Percentiles rank a stretch among this genome's conserved stretches.
phyloP scores from a whole-genome alignment of 2,329 filamentous ascomycete species.

The Colletotrichum phormii region DNA sequence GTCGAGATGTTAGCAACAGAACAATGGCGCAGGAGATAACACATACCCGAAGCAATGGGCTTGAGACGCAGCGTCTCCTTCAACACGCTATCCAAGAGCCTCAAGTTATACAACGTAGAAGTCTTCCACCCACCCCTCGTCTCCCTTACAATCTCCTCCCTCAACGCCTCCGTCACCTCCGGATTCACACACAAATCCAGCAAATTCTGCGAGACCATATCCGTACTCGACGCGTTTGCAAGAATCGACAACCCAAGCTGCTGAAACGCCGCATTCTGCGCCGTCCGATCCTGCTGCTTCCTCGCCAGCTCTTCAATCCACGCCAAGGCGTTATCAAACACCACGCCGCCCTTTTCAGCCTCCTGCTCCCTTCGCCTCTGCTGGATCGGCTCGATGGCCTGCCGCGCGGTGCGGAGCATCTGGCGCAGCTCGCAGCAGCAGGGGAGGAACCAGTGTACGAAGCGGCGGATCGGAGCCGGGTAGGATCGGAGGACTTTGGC shows the following conservation, averaged over 20 bases:
- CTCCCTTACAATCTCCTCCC: constrained; percentile 53
- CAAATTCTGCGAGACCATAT: constrained; percentile 50
- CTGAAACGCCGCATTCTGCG: constrained; percentile 74
- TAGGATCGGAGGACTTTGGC: constrained; percentile 52
- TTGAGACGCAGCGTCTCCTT: constrained; percentile 50
- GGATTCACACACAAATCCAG: constrained; percentile 52
- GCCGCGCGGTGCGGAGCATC: constrained; percentile 50
- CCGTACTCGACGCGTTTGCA: constrained; percentile 56
- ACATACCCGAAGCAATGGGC: constrained; percentile 9
- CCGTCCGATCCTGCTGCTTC: constrained; percentile 56
- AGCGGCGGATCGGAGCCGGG: constrained; percentile 52
- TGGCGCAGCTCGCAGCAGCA: constrained; percentile 49
- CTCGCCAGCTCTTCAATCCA: constrained; percentile 52
- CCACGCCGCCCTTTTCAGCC: constrained; percentile 39
- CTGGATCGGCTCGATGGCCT: constrained; percentile 49
- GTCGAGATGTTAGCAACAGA: neutral
- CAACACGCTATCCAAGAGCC: constrained; percentile 54
- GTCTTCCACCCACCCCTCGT: constrained; percentile 51
- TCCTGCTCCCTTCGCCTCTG: constrained; percentile 42
- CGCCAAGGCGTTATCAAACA: constrained; percentile 52
- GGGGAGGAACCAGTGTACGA: constrained; percentile 58
- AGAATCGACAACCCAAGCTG: constrained; percentile 82
- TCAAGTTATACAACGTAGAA: constrained; percentile 50
- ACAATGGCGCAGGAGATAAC: too few species aligned
- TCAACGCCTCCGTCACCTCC: constrained; percentile 52